phyloP scores from a whole-genome alignment of 2,329 filamentous ascomycete species.

The Lecanosticta acicola region DNA sequence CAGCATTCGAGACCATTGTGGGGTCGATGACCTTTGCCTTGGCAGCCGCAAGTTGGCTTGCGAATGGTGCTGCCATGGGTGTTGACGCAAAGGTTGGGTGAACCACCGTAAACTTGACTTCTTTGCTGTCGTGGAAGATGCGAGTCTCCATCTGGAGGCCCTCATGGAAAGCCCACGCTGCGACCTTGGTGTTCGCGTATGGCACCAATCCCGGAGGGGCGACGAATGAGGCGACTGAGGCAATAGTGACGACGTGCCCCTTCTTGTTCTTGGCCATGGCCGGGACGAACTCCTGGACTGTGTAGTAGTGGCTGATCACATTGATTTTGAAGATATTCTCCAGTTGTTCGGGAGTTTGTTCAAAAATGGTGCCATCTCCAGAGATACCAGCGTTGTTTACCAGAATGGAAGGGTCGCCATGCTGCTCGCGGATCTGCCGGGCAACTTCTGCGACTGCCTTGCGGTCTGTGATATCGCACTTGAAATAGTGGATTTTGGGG shows the following conservation, averaged over 20 bases:
- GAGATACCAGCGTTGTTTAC: conserved; percentile 50
- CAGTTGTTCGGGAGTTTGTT: conserved; percentile 41
- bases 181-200: conserved; percentile 50
- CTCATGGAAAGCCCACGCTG: conserved; percentile 51
- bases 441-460: conserved; percentile 42
- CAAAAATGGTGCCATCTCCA: conserved; percentile 43
- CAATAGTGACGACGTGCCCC: conserved; percentile 54
- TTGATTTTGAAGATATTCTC: conserved; percentile 50
- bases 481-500: conserved; percentile 34
- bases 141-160: conserved; percentile 39
- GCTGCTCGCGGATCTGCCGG: conserved; percentile 34
- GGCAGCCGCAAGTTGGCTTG: conserved; percentile 29
- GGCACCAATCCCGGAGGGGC: conserved; percentile 41
- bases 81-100: conserved; percentile 41
- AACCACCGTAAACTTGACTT: conserved; percentile 40
- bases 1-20: conserved; percentile 37
- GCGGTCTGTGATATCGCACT: conserved; percentile 46
- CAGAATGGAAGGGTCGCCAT: conserved; percentile 44
- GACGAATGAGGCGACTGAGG: conserved; percentile 49
- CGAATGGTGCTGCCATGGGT: conserved; percentile 34
- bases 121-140: conserved; percentile 38
- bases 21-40: conserved; percentile 35
- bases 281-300: conserved; percentile 49
- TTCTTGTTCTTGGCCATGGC: conserved; percentile 48
- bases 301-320: conserved; percentile 47